Evolutionary conservation across 2,329 filamentous ascomycete species (phyloP), one percentile per base, ranked within the genome.

Genomic region (Diplodia corticola): DNA sequence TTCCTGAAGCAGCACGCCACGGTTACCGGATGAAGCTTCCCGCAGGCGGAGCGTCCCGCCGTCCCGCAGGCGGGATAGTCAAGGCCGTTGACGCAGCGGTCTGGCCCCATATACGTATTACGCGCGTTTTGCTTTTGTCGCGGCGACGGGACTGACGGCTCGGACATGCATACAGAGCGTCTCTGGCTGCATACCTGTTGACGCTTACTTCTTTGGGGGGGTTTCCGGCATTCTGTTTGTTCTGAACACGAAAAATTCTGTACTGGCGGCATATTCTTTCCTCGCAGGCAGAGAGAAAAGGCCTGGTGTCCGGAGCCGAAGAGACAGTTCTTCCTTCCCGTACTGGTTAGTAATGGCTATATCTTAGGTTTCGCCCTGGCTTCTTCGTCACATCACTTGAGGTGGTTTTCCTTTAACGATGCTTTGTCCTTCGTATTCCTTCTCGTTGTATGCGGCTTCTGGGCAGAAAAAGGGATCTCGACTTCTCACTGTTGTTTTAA

Each of bases 251-350:
- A 61, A 61, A 61, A 61, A 49, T 35, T 61, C 44, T 61, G 55
- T 61, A 61, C 44, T 40, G 57, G 57, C 57, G 57, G 57, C 57
- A 61, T 61, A 61, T 49, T 61, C 44, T 61, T 61, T 59, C 24
- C 57, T 24, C 17, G 44, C 24, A 50, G 44, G 44, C 57, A 61
- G 49, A 49, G 57, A 61, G 49, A 61, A 61, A 61, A 61, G 57
- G 57, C 57, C 57, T 61, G 57, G 57, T 61, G 57, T 61, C 44
- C 57, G 57, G 57, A 61, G 44, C 57, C 57, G 57, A 61, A 61
- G 57, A 61, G 57, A 61, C 17, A 61, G 57, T 61, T 61, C 28
- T 49, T 61, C 30, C 57, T 61, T 61, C 57, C 57, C 48, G 28
- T 35, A 61, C 17, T 61, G 57, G 57, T 50, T 61, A 61, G 57